A percentile compares a stretch with the other conserved stretches of the same genome.
Evolutionary conservation across 192 early-diverging fungal genomes (phyloP).

Genomic region (Phycomyces blakesleeanus): DNA sequence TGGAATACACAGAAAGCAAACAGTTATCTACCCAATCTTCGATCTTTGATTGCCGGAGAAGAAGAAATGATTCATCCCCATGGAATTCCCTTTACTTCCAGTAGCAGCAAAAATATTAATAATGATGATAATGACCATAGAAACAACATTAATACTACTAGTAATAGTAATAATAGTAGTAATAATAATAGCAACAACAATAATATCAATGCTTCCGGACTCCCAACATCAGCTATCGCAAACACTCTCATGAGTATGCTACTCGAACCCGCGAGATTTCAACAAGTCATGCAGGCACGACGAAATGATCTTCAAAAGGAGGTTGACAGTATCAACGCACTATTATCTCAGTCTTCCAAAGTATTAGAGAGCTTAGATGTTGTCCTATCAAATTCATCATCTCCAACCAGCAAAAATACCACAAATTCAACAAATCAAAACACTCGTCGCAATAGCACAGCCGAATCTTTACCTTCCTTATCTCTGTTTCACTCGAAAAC

Average conservation of each 20-base stretch:
- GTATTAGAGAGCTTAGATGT: no score
- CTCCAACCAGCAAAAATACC: no score
- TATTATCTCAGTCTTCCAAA: slow-evolving; percentile 12
- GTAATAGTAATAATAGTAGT: neutral
- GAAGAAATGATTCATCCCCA: no score
- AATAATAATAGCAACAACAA: neutral
- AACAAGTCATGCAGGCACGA: neutral
- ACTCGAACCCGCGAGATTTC: slow-evolving; percentile 7
- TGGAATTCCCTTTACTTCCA: neutral
- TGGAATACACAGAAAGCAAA: no score
- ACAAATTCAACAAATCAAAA: no score
- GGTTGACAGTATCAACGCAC: slow-evolving; percentile 9
- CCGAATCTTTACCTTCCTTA: no score
- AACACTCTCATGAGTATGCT: slow-evolving; percentile 8
- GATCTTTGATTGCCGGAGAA: neutral
- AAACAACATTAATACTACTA: neutral
- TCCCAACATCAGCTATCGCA: neutral
- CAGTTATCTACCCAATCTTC: slow-evolving; percentile 5
- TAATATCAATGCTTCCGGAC: neutral
- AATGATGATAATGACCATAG: neutral
- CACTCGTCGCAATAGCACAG: no score
- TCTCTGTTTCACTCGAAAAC: no score
- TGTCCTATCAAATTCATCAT: no score
- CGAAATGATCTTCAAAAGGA: slow-evolving; percentile 10
- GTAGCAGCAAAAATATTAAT: no score